Evolutionary conservation across 805 yeast species (phyloP), one percentile per base, ranked within the genome.

Genomic region (Candida xiaguanensis): DNA sequence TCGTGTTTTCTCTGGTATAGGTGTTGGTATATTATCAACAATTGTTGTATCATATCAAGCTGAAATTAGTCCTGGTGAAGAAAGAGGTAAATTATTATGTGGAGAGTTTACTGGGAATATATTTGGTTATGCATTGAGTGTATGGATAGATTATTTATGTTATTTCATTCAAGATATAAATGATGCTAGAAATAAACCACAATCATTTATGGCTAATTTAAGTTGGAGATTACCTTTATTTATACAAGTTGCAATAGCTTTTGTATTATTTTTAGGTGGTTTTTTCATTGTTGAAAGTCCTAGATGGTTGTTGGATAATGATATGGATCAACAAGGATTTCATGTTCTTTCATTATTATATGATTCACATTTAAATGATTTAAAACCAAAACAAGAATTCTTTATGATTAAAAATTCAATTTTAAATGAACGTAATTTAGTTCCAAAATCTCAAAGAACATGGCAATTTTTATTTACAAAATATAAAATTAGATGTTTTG

Each of bases 41-140:
- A 82, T 88, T 45, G 90, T 88, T 8, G 95, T 95, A 1, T 80
- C 86, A 36, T 88, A 86, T 60, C 95, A 87, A 57, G 80, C 90
- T 36, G 96, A 88, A 55, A 85, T 89, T 36, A 78, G 90, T 5
- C 96, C 96, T 1, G 83, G 89, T 17, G 85, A 85, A 53, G 85
- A 85, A 49, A 73, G 96, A 53, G 96, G 96, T 2, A 75, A 78
- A 52, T 67, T 87, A 39, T 95, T 91, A 3, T 37, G 95, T 55
- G 83, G 87, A 26, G 95, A 88, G 56, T 89, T 87, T 60, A 82
- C 95, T 0, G 95, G 95, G 8, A 88, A 87, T 61, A 80, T 88
- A 31, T 55, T 80, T 5, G 96, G 95, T 5, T 89, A 87, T 58
- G 75, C 86, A 2, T 65, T 82, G 15, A 82, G 93, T 35, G 91